phyloP scores from a whole-genome alignment of 1,139 yeast species.

The Suhomyces panamericanus region DNA sequence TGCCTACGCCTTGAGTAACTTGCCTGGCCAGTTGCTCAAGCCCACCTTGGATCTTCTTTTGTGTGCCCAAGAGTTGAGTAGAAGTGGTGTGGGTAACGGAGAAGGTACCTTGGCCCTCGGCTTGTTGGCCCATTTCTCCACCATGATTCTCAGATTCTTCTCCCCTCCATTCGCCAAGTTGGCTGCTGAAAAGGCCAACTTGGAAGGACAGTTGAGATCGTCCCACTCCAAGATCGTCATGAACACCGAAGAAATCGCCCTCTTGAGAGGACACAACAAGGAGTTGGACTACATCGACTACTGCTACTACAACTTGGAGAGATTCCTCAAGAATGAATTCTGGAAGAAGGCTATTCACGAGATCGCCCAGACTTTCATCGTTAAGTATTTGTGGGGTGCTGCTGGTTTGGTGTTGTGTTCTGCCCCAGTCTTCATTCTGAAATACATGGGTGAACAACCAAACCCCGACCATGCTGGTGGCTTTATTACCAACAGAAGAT shows the following conservation, averaged over 20 bases:
- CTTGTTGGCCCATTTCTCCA: constrained; percentile 76
- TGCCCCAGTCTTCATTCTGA: constrained; percentile 79
- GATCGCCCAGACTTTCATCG: constrained; percentile 78
- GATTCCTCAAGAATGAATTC: constrained; percentile 75
- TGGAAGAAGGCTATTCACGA: constrained; percentile 75
- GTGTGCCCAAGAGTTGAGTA: constrained; percentile 79
- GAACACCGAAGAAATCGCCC: constrained; percentile 84
- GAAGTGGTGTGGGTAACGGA: constrained; percentile 73
- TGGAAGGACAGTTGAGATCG: constrained; percentile 84
- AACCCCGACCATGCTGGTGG: constrained; percentile 65
- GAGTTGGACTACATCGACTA: constrained; percentile 79
- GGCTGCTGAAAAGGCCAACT: constrained; percentile 72
- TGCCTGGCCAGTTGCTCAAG: constrained; percentile 85
- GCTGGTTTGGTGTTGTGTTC: constrained; percentile 87
- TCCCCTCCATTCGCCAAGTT: constrained; percentile 90
- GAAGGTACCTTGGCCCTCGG: constrained; percentile 87
- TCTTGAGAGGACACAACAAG: constrained; percentile 76
- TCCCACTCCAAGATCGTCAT: constrained; percentile 79
- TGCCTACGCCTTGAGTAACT: constrained; percentile 66
- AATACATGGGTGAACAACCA: constrained; percentile 50
- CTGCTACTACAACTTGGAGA: constrained; percentile 77
- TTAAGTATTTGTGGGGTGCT: constrained; percentile 95
- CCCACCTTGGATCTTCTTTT: constrained; percentile 80
- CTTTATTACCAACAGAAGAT: constrained; percentile 87
- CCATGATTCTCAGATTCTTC: constrained; percentile 67